These are phyloP conservation scores for Nemania abortiva DNA, from an alignment of 2,329 filamentous ascomycete species.

Conservation along the genomic window DNA sequence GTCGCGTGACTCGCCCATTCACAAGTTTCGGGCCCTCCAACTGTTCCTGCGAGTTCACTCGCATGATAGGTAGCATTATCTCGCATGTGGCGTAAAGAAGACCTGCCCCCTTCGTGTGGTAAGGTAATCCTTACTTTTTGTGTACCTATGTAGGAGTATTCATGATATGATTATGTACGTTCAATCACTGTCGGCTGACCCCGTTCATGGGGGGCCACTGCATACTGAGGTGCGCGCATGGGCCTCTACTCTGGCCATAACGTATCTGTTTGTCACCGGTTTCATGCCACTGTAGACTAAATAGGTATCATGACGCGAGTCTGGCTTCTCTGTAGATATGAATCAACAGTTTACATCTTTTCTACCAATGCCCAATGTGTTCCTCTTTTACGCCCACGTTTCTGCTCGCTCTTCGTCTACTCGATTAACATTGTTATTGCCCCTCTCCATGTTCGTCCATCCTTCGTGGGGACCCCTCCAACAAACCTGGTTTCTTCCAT, in stretches of 20 bases:
- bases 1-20: background rate
- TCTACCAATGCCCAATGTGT: constrained; percentile 9
- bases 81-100: background rate
- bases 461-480: background rate
- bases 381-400: constrained; percentile 1
- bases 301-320: constrained; percentile 5
- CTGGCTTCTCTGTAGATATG: constrained; percentile 4
- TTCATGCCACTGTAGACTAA: background rate
- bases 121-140: constrained; percentile 1
- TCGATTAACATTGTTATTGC: constrained; percentile 4
- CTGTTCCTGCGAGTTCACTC: constrained; percentile 41
- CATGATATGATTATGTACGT: background rate
- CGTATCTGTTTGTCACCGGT: background rate
- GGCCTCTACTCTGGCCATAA: background rate
- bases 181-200: background rate
- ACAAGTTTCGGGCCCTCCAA: background rate
- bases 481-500: background rate
- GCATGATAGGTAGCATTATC: constrained; percentile 36
- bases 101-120: background rate
- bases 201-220: background rate
- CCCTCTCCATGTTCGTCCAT: background rate
- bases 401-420: background rate
- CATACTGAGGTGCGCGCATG: background rate
- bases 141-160: background rate
- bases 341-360: constrained; percentile 14